Percentiles rank a stretch among this genome's conserved stretches.
Conservation (phyloP, 2,329 filamentous ascomycete genomes). For the Alternaria alternata region DNA sequence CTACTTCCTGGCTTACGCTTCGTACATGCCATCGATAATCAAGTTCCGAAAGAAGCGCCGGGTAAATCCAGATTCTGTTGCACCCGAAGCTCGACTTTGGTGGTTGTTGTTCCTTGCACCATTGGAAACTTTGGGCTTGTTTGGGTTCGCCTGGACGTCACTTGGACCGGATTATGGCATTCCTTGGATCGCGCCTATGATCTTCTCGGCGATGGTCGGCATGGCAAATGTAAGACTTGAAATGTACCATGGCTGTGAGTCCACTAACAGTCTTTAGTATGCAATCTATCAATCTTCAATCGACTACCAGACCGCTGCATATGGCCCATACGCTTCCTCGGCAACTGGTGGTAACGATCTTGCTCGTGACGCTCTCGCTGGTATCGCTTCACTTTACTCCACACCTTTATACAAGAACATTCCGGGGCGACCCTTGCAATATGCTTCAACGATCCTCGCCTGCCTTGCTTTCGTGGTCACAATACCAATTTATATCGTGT, state of each 20-base stretch:
- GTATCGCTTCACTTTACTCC: slow-evolving; percentile 73
- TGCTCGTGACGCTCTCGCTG: slow-evolving; percentile 75
- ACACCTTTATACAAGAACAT: slow-evolving; percentile 58
- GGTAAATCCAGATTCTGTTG: slow-evolving; percentile 58
- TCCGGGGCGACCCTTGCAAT: slow-evolving; percentile 56
- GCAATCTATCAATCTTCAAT: slow-evolving; percentile 79
- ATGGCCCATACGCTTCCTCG: slow-evolving; percentile 75
- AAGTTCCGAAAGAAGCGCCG: slow-evolving; percentile 58
- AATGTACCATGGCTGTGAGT: too few relatives aligned
- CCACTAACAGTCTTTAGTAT: slow-evolving; percentile 51
- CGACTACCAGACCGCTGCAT: slow-evolving; percentile 78
- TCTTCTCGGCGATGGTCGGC: slow-evolving; percentile 71
- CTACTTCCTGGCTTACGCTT: slow-evolving; percentile 68
- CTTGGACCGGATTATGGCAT: slow-evolving; percentile 64
- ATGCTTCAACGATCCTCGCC: slow-evolving; percentile 63
- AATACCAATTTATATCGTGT: slow-evolving; percentile 64
- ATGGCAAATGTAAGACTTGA: slow-evolving; percentile 65
- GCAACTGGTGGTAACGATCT: slow-evolving; percentile 81
- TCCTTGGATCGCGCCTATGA: slow-evolving; percentile 73
- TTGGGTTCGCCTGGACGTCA: slow-evolving; percentile 74
- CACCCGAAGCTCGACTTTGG: slow-evolving; percentile 72
- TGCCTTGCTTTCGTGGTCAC: slow-evolving; percentile 59
- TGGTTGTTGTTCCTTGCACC: slow-evolving; percentile 70
- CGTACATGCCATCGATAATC: slow-evolving; percentile 66
- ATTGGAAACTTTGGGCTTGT: slow-evolving; percentile 70